These are phyloP conservation scores for Inga leiocalycina DNA, from an alignment of 306 rosid genomes.

Conservation along the genomic window DNA sequence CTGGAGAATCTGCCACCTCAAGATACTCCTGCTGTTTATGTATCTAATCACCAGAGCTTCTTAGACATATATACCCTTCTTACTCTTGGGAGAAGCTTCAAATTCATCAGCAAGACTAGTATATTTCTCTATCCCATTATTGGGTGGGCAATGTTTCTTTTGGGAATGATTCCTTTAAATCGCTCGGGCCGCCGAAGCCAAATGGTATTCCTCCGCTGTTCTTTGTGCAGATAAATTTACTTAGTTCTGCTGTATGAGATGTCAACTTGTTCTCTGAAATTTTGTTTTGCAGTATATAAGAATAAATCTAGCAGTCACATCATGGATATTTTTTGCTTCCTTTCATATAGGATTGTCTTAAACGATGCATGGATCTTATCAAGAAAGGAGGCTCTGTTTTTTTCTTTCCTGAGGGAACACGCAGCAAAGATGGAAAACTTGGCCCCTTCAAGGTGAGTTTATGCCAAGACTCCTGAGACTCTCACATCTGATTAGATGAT, in stretches of 20 bases:
- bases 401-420: conserved; percentile 97
- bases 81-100: conserved; percentile 83
- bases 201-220: conserved; percentile 59
- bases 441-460: conserved; percentile 82
- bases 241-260: conserved; percentile 30
- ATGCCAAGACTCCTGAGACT: conserved; percentile 11
- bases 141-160: conserved; percentile 97
- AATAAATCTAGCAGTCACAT: neutral
- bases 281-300: neutral
- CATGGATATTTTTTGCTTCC: conserved; percentile 20
- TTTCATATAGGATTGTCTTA: conserved; percentile 74
- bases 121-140: conserved; percentile 85
- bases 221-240: conserved; percentile 19
- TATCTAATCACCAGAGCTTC: conserved; percentile 98
- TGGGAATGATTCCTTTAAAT: conserved; percentile 85
- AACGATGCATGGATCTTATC: conserved; percentile 79
- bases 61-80: conserved; percentile 86
- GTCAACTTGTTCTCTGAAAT: conserved; percentile 10
- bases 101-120: conserved; percentile 96
- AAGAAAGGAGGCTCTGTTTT: conserved; percentile 88
- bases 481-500: conserved; percentile 32
- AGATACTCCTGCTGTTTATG: conserved; percentile 84
- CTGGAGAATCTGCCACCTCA: conserved; percentile 83
- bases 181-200: conserved; percentile 96
- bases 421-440: conserved; percentile 82